Evolutionary conservation across 805 yeast genomes (phyloP).

Genomic region (Myxozyma lipomycoides): DNA sequence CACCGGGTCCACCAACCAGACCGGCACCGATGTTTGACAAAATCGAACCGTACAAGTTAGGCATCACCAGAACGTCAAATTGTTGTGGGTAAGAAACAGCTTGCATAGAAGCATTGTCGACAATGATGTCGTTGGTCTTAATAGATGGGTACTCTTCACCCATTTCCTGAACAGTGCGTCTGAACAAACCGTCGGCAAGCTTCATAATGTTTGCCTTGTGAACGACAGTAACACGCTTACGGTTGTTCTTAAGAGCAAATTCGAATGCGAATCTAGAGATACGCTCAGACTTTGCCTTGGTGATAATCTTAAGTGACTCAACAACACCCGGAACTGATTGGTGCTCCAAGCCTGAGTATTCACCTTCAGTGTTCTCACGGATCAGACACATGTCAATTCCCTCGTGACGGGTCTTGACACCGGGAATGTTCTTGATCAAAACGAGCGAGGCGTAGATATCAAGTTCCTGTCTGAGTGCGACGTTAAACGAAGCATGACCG

Average conservation of each 20-base stretch:
- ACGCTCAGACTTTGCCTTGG: constrained; percentile 92
- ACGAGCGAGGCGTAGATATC: constrained; percentile 94
- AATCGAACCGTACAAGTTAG: constrained; percentile 96
- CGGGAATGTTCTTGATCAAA: constrained; percentile 89
- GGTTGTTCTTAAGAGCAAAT: constrained; percentile 86
- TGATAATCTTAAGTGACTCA: constrained; percentile 87
- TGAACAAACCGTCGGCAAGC: constrained; percentile 96
- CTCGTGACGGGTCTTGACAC: constrained; percentile 83
- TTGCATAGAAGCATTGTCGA: constrained; percentile 98
- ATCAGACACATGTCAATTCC: constrained; percentile 90
- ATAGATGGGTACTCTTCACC: constrained; percentile 81
- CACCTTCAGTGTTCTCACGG: constrained; percentile 99
- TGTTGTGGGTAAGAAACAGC: constrained; percentile 98
- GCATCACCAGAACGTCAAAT: constrained; percentile 96
- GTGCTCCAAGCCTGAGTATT: constrained; percentile 97
- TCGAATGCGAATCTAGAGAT: constrained; percentile 96
- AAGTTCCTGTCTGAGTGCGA: constrained; percentile 90
- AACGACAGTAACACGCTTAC: constrained; percentile 90
- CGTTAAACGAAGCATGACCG: constrained; percentile 82
- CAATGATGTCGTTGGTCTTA: constrained; percentile 85
- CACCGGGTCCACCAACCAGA: constrained; percentile 95
- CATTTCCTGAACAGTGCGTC: constrained; percentile 84
- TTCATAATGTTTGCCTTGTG: constrained; percentile 99
- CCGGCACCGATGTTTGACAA: constrained; percentile 98
- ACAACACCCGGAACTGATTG: constrained; percentile 97